Conservation (phyloP, 371 early-diverging fungal species). For the Haplosporangium sp. region DNA sequence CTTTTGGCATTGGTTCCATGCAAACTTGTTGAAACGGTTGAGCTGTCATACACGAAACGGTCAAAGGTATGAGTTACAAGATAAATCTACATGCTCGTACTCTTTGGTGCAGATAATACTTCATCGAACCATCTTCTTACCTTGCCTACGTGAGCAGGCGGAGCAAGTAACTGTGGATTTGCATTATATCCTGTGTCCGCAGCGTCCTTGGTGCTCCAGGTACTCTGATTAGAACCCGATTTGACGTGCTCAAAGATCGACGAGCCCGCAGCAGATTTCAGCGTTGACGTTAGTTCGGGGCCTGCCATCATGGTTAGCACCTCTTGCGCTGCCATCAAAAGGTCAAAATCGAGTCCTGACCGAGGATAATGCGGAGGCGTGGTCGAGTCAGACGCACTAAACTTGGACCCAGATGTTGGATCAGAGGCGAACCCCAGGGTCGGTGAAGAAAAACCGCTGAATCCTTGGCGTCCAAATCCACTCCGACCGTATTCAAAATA, state of each 20-base stretch:
- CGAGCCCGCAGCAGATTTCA: conserved; percentile 4
- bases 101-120: too few species aligned
- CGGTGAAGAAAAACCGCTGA: conserved; percentile 11
- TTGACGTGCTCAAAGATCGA: conserved; percentile 37
- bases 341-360: conserved; percentile 43
- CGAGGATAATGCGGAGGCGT: conserved; percentile 15
- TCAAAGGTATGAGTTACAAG: neutral
- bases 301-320: conserved; percentile 43
- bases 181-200: conserved; percentile 7
- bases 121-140: conserved; percentile 17
- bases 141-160: conserved; percentile 37
- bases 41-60: conserved; percentile 16
- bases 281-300: conserved; percentile 14
- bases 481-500: conserved; percentile 53
- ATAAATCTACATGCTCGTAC: too few species aligned
- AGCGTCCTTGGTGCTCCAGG: conserved; percentile 2
- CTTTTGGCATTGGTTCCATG: conserved; percentile 55
- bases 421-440: conserved; percentile 9
- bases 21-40: conserved; percentile 59
- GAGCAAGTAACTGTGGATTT: conserved; percentile 12
- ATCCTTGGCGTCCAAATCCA: conserved; percentile 33
- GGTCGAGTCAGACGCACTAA: conserved; percentile 13
- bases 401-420: neutral
- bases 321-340: conserved; percentile 45
- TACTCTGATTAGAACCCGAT: conserved; percentile 31